Base-by-base conservation (phyloP, 805 yeast genomes). In the Ogataea populi-albae region DNA sequence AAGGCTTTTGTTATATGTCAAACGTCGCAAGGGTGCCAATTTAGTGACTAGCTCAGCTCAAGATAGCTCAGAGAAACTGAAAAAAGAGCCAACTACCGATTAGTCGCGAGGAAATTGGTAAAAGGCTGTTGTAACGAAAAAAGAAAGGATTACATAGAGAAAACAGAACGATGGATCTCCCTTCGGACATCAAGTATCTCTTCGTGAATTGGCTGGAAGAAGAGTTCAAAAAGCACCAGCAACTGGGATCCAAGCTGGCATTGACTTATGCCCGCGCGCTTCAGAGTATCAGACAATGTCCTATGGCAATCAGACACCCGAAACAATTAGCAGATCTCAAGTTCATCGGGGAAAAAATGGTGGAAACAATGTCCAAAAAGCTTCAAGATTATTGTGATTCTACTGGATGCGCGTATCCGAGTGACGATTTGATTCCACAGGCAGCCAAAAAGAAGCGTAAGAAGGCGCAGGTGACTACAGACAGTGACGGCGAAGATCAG, bases 311-410 rank as follows among this genome's bases (percentile, higher is more conserved):
- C 17, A 49, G 54, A 22, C 73, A 73, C 38, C 85, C 93, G 1
- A 61, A 63, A 21, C 79, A 84, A 34, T 64, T 91, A 28, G 57
- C 60, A 11, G 66, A 68, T 46, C 67, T 91, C 26, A 80, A 73
- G 38, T 83, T 67, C 30, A 70, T 91, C 23, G 98, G 98, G 1
- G 81, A 76, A 9, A 78, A 80, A 37, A 78, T 85, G 6, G 76
- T 84, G 22, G 61, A 57, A 2, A 51, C 61, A 19, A 61, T 91
- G 38, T 65, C 68, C 17, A 57, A 63, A 26, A 69, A 67, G 41
- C 59, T 86, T 17, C 45, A 57, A 9, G 50, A 52, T 3, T 72
- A 86, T 59, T 87, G 95, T 51, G 49, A 59, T n/a, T 74, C 69
- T 6, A 66, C 73, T 33, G 78, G 75, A 0, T 54, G 65, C 3